Conservation (phyloP, 306 rosid species). For the Datisca glomerata region DNA sequence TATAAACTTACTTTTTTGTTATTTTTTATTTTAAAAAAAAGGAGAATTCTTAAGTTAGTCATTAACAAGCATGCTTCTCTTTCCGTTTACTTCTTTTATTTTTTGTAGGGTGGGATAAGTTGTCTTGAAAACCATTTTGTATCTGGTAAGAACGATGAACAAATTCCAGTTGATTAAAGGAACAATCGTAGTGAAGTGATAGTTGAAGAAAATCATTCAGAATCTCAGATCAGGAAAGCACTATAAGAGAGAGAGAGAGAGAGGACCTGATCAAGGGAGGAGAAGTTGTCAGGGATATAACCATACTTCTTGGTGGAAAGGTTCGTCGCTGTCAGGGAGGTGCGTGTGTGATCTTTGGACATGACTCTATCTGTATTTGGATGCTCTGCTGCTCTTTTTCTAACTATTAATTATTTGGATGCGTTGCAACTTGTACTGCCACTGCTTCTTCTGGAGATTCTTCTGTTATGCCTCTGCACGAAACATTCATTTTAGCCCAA, state of each 20-base stretch:
- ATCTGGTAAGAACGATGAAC: background rate
- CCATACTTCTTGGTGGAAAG: slow-evolving; percentile 35
- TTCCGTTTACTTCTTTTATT: no score
- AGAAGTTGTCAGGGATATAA: slow-evolving; percentile 44
- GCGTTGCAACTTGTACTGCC: background rate
- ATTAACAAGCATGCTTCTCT: no score
- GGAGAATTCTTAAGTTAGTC: no score
- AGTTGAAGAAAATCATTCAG: background rate
- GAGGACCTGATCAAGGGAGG: slow-evolving; percentile 50
- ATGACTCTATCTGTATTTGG: background rate
- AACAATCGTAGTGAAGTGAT: background rate
- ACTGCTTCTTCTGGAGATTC: background rate
- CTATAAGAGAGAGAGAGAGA: background rate
- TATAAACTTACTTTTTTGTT: no score
- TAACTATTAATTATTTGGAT: background rate
- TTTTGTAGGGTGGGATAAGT: no score
- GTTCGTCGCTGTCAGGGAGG: slow-evolving; percentile 10
- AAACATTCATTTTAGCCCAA: no score
- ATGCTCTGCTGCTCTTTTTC: background rate
- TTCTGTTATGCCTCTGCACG: no score
- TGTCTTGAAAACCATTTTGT: no score
- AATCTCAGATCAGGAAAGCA: background rate
- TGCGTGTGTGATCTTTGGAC: background rate
- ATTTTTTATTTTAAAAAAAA: no score
- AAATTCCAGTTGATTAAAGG: background rate